Base-by-base conservation (phyloP, 805 yeast genomes). In the Ogataea chonburiensis region DNA sequence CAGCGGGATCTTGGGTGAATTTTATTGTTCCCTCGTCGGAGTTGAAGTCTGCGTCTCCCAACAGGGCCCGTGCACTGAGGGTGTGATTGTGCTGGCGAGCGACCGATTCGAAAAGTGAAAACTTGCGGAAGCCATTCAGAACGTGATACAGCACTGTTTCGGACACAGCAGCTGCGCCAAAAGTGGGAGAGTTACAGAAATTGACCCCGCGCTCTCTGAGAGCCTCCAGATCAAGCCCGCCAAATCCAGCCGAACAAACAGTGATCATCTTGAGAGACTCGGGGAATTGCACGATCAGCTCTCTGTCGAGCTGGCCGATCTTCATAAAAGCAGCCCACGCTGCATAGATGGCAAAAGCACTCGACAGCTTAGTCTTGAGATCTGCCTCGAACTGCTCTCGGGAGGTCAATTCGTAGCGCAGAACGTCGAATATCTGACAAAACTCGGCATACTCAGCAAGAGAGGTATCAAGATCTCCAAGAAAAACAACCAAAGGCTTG, bases 141-240 rank as follows among this genome's bases (percentile, higher is more conserved):
- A 83, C 63, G 46, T 79, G 67, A 50, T 64, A 71, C 28, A 82
- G 60, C 3, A 81, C 91, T 40, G 79, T 61, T 45, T 85, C 94
- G 3, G 89, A 84, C 17, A 85, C 94, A 11, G 83, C 81, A 25
- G 68, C 75, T 1, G 84, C 75, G 0, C 82, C 77, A 24, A 67
- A 63, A 8, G 72, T 62, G 41, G 85, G 73, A 37, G 78, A 79
- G 52, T 85, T 81, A 42, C 84, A 75, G 42, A 85, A 64, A 6
- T 62, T 50, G 17, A 85, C 73, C 10, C 70, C 71, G 34, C 31
- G 32, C 7, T 24, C 36, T 47, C 46, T 47, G 59, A 75, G 50
- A 7, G 47, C 58, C 5, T 42, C 41, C 3, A 67, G 61, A 53
- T 73, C 74, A 38, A 66, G 63, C 10, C 62, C 66, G 34, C 71